These are phyloP conservation scores for Tuber aestivum DNA, from an alignment of 495 filamentous ascomycete genomes.

Conservation along the genomic window DNA sequence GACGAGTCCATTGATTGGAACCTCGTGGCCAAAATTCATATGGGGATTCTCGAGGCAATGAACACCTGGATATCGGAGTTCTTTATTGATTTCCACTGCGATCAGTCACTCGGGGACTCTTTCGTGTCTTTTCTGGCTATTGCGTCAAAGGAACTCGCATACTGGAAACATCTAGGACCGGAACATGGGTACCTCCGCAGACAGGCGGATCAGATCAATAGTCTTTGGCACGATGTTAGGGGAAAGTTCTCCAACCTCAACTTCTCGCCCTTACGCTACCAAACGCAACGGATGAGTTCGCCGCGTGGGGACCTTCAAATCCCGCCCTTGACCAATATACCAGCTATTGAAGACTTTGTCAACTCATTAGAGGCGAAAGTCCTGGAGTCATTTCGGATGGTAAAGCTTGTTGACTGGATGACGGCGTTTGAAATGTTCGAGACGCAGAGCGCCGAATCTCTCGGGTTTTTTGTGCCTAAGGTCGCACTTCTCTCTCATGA, in stretches of 20 bases:
- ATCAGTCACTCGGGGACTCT: conserved; percentile 39
- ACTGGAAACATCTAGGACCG: conserved; percentile 31
- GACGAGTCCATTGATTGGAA: conserved; percentile 42
- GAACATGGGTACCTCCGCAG: conserved; percentile 33
- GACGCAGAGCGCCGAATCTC: conserved; percentile 41
- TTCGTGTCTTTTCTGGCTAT: conserved; percentile 42
- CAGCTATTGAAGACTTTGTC: conserved; percentile 40
- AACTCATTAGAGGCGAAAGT: conserved; percentile 36
- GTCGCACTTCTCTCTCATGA: conserved; percentile 40
- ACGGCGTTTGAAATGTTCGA: conserved; percentile 43
- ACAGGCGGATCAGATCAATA: conserved; percentile 40
- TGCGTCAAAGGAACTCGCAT: conserved; percentile 35
- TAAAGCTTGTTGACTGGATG: conserved; percentile 44
- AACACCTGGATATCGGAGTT: conserved; percentile 43
- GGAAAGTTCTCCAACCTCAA: conserved; percentile 37
- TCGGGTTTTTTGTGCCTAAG: conserved; percentile 43
- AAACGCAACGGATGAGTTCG: conserved; percentile 7
- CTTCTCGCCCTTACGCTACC: conserved; percentile 39
- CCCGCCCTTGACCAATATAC: conserved; percentile 24
- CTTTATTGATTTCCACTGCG: conserved; percentile 43
- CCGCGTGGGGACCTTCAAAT: conserved; percentile 27
- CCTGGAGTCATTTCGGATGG: conserved; percentile 34
- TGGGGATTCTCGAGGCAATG: conserved; percentile 43
- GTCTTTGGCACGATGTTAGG: conserved; percentile 39
- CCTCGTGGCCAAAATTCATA: conserved; percentile 43